These are phyloP conservation scores for Paecilomyces niveus DNA, from an alignment of 2,329 filamentous ascomycete genomes.

Conservation along the genomic window DNA sequence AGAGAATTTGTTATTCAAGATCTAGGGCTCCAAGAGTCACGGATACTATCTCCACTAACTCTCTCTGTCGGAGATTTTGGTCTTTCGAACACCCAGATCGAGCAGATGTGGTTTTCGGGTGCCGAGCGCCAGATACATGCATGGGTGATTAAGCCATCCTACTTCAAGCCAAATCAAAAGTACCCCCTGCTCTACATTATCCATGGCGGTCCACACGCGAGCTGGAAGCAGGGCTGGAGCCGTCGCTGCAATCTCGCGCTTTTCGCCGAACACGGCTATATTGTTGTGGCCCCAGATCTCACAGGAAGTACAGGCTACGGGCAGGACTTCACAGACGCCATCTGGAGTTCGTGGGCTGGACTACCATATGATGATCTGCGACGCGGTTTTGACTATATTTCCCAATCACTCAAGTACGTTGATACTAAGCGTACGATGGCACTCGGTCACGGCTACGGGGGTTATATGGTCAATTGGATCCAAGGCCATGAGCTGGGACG, in stretches of 20 bases:
- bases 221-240: slow-evolving; percentile 60
- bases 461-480: slow-evolving; percentile 65
- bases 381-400: slow-evolving; percentile 66
- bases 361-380: slow-evolving; percentile 73
- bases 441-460: slow-evolving; percentile 35
- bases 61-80: too few relatives aligned
- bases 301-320: slow-evolving; percentile 80
- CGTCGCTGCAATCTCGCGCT: slow-evolving; percentile 81
- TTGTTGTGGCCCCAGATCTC: slow-evolving; percentile 74
- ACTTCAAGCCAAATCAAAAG: too few relatives aligned
- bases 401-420: slow-evolving; percentile 28
- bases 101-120: too few relatives aligned
- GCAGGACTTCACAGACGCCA: slow-evolving; percentile 68
- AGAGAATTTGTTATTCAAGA: too few relatives aligned
- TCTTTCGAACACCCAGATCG: too few relatives aligned
- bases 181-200: too few relatives aligned
- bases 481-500: slow-evolving; percentile 77
- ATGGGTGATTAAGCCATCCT: too few relatives aligned
- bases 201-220: too few relatives aligned
- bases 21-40: too few relatives aligned
- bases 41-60: too few relatives aligned
- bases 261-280: slow-evolving; percentile 81
- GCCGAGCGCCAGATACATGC: too few relatives aligned
- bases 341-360: slow-evolving; percentile 69
- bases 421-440: slow-evolving; percentile 33